These are phyloP conservation scores for Salix caprea DNA, from an alignment of 345 rosid species.

Conservation along the genomic window DNA sequence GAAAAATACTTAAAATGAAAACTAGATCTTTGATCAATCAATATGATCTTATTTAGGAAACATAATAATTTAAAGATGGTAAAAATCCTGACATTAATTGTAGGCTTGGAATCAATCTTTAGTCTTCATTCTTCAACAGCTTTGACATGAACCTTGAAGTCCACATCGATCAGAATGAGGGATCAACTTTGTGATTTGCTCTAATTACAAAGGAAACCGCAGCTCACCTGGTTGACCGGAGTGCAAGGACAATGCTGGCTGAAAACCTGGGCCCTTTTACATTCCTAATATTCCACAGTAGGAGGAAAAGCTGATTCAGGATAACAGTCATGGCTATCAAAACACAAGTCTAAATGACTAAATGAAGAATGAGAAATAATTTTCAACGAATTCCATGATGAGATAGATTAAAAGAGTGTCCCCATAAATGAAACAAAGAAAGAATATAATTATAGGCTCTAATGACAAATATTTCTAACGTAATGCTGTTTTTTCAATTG, in stretches of 20 bases:
- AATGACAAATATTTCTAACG: neutral
- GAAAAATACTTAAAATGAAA: too few species aligned
- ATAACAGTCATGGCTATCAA: neutral
- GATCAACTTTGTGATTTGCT: neutral
- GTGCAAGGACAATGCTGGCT: conserved; percentile 5
- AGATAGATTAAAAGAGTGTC: neutral
- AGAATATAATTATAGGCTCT: neutral
- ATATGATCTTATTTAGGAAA: too few species aligned
- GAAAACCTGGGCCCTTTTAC: conserved; percentile 5
- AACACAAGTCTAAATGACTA: neutral
- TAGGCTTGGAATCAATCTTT: too few species aligned
- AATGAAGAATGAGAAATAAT: neutral
- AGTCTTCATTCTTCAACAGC: too few species aligned
- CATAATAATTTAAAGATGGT: too few species aligned
- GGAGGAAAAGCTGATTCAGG: conserved; percentile 1
- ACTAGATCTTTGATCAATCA: too few species aligned
- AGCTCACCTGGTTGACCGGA: conserved; percentile 14
- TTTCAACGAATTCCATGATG: neutral
- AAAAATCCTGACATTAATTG: too few species aligned
- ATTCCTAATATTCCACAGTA: conserved; percentile 12
- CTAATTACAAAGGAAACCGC: neutral
- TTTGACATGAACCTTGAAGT: neutral
- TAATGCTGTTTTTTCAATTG: neutral
- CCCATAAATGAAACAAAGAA: neutral
- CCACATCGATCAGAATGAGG: neutral